Base-by-base conservation (phyloP, 805 yeast genomes). In the Myxozyma neotropica region DNA sequence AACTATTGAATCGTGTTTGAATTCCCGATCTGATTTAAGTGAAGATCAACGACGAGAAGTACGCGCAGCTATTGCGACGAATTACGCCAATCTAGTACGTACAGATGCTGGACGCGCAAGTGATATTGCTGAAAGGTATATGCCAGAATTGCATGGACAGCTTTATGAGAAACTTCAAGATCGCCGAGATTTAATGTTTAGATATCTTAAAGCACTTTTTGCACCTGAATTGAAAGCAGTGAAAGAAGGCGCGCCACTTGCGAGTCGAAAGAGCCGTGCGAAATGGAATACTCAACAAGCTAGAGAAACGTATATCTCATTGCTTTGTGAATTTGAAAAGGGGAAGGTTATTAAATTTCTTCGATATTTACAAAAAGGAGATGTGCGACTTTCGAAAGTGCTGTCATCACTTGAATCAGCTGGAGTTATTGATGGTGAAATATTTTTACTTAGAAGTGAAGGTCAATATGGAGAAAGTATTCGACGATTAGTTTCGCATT, bases 251-350 rank as follows among this genome's bases (percentile, higher is more conserved):
- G 54, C 33, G 31, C 42, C 46, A 27, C 33, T 40, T 19, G 15
- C 33, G 19, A 12, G 50, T 12, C 53, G 58, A 13, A 38, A 38
- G 35, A 36, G 39, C 24, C 57, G 60, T 21, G 43, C 63, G 17
- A 54, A 40, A 27, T 67, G 69, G 69, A 63, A 64, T 46, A 64
- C 64, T 17, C 61, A 53, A 40, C 63, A 63, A 38, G 61, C 63
- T 24, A 55, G 68, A 24, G 66, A 63, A 27, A 53, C 65, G 17
- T 67, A 65, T 53, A 55, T 67, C n/a, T 21, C 40, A 24, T 47
- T 67, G 21, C 40, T 66, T 10, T 62, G 66, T n/a, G 57, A 65
- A 48, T 59, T 43, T 49, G 65, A 65, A n/a, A 47, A 53, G 29
- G 53, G 31, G 19, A 48, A 52, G n/a, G 64, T 66, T 29, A 47